phyloP scores from a whole-genome alignment of 768 basidiomycete genomes.

The Dentipellis fragilis region DNA sequence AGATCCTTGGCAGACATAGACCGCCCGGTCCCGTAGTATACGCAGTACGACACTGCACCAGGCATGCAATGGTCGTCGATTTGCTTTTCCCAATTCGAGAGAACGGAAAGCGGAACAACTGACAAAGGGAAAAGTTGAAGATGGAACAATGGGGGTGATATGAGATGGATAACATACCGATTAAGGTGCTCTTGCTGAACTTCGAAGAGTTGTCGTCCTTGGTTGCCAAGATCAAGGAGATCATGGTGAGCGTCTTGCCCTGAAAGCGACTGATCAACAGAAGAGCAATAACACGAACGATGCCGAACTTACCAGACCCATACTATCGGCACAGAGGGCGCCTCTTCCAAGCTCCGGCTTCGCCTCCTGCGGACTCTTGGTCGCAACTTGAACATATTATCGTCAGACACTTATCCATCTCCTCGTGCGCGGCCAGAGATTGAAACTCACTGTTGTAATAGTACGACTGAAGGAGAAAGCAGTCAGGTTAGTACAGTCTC shows the following conservation, averaged over 20 bases:
- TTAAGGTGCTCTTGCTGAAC: conserved; percentile 63
- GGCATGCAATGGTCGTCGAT: conserved; percentile 59
- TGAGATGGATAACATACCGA: conserved; percentile 40
- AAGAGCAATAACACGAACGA: neutral
- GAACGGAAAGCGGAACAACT: conserved; percentile 77
- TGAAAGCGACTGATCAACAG: conserved; percentile 18
- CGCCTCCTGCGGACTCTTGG: conserved; percentile 63
- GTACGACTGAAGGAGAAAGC: conserved; percentile 30
- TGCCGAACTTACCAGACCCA: conserved; percentile 50
- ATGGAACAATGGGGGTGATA: neutral
- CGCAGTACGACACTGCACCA: conserved; percentile 40
- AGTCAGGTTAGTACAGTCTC: neutral
- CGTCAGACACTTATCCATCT: neutral
- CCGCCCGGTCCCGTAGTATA: conserved; percentile 69
- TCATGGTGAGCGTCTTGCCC: conserved; percentile 90
- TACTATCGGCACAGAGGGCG: conserved; percentile 84
- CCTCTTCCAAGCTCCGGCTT: conserved; percentile 67
- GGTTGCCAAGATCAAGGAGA: conserved; percentile 73
- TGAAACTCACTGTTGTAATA: conserved; percentile 56
- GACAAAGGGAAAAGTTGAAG: neutral
- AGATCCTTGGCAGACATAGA: conserved; percentile 48
- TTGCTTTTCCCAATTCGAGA: conserved; percentile 87
- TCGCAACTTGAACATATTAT: conserved; percentile 47
- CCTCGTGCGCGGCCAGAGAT: too few relatives aligned
- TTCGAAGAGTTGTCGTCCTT: conserved; percentile 47